Conservation (phyloP, 2,329 filamentous ascomycete species). For the Stachybotrys chlorohalonatus region DNA sequence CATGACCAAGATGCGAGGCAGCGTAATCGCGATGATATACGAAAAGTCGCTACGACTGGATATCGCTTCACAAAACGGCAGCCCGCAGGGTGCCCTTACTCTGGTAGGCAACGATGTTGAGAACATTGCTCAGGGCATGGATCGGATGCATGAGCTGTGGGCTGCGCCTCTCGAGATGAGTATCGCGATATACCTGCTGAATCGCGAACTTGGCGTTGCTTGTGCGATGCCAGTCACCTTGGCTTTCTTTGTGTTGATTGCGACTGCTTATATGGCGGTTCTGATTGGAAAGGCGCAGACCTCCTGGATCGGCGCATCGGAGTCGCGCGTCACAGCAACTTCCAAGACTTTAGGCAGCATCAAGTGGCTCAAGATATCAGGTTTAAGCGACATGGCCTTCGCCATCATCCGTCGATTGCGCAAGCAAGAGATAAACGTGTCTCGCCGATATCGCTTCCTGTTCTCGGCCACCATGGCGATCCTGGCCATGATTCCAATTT, state of each 20-base stretch:
- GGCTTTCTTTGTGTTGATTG: slow-evolving; percentile 27
- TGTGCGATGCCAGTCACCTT: slow-evolving; percentile 33
- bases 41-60: slow-evolving; percentile 12
- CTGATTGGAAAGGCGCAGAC: slow-evolving; percentile 23
- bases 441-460: slow-evolving; percentile 12
- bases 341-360: slow-evolving; percentile 37
- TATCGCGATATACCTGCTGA: slow-evolving; percentile 16
- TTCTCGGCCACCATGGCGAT: slow-evolving; percentile 8
- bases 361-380: slow-evolving; percentile 41
- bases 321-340: slow-evolving; percentile 38
- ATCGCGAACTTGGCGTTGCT: slow-evolving; percentile 27
- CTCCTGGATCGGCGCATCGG: slow-evolving; percentile 39
- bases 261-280: slow-evolving; percentile 16
- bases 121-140: slow-evolving; percentile 11
- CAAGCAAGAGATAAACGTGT: slow-evolving; percentile 9
- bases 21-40: slow-evolving; percentile 15
- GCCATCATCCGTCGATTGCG: slow-evolving; percentile 10
- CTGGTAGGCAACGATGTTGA: slow-evolving; percentile 18
- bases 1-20: slow-evolving; percentile 15
- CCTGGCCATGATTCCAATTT: slow-evolving; percentile 8
- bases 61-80: slow-evolving; percentile 8
- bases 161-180: slow-evolving; percentile 14
- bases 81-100: slow-evolving; percentile 12
- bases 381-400: slow-evolving; percentile 30
- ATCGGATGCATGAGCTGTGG: slow-evolving; percentile 12